Evolutionary conservation across 179 eudicot species (phyloP).

Genomic region (Amaranthus tricolor): DNA sequence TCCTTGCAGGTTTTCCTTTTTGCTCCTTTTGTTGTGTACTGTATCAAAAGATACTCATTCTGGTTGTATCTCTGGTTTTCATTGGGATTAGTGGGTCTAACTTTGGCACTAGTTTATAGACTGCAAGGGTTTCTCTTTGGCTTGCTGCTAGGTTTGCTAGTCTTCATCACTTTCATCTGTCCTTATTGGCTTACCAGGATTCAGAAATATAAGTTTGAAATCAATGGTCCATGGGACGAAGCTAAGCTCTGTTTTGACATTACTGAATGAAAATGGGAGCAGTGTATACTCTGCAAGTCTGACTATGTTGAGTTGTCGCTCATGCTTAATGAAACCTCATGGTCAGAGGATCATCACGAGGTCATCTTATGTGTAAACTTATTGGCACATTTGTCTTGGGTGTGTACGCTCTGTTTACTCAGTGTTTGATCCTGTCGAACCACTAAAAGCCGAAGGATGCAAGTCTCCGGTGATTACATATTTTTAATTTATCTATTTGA

Average conservation of each 20-base stretch:
- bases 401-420: neutral
- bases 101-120: conserved; percentile 50
- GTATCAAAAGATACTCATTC: conserved; percentile 71
- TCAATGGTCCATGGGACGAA: conserved; percentile 98
- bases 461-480: neutral
- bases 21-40: conserved; percentile 72
- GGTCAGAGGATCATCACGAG: neutral
- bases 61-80: conserved; percentile 67
- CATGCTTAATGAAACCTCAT: neutral
- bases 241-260: conserved; percentile 90
- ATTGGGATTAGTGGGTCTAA: conserved; percentile 49
- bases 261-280: conserved; percentile 44
- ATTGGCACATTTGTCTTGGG: neutral
- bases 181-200: conserved; percentile 94
- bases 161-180: conserved; percentile 67
- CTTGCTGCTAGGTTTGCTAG: conserved; percentile 51
- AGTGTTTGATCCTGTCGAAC: neutral
- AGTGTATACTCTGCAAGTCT: neutral
- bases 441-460: neutral
- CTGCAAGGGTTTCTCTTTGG: conserved; percentile 60
- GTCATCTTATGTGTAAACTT: neutral
- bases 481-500: neutral
- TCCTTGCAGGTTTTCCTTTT: conserved; percentile 91
- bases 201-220: conserved; percentile 89
- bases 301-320: conserved; percentile 5